phyloP scores from a whole-genome alignment of 768 basidiomycete genomes.

The Boletus rex-veris region DNA sequence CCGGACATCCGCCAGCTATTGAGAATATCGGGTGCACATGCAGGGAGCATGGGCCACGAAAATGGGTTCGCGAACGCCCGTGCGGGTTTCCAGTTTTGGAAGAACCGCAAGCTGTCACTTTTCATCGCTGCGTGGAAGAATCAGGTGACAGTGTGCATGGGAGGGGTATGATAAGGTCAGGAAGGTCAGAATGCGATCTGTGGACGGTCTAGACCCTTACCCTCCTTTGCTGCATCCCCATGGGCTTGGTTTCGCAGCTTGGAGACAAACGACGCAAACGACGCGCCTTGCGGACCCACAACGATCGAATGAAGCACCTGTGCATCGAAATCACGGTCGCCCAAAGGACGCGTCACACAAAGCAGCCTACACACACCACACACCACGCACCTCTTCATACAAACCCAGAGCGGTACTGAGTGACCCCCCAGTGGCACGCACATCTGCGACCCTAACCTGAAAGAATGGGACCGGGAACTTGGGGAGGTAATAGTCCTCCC shows the following conservation, averaged over 20 bases:
- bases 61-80: constrained; percentile 33
- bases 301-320: constrained; percentile 26
- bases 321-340: neutral
- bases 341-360: no score
- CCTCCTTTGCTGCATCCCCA: constrained; percentile 25
- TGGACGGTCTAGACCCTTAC: constrained; percentile 10
- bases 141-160: neutral
- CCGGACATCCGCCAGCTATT: constrained; percentile 22
- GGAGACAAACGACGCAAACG: constrained; percentile 26
- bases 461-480: constrained; percentile 31
- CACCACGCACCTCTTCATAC: constrained; percentile 28
- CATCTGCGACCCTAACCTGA: constrained; percentile 31
- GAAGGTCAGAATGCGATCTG: neutral
- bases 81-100: constrained; percentile 31
- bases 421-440: constrained; percentile 29
- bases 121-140: constrained; percentile 10
- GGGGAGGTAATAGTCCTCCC: constrained; percentile 33
- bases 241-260: constrained; percentile 24
- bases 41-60: constrained; percentile 32
- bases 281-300: constrained; percentile 8
- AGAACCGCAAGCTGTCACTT: constrained; percentile 25
- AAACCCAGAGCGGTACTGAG: constrained; percentile 29
- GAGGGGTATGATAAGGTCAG: neutral
- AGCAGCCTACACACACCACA: neutral
- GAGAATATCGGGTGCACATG: constrained; percentile 26